Evolutionary conservation across 306 rosid genomes (phyloP).

Genomic region (Cicer bijugum): DNA sequence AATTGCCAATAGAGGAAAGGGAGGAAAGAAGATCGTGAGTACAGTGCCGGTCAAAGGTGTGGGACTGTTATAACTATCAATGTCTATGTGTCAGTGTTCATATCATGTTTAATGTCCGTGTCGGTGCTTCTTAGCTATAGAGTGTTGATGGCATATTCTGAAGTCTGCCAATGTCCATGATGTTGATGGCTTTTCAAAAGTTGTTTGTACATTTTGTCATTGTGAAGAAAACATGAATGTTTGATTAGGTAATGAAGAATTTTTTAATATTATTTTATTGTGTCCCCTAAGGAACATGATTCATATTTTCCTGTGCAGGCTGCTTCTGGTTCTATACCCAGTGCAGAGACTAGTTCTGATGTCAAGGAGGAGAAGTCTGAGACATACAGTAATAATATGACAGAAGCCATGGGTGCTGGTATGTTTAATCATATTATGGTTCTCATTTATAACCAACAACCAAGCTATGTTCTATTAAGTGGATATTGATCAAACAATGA

Average conservation of each 20-base stretch:
- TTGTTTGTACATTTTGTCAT: not conserved
- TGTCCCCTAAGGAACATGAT: conserved; percentile 18
- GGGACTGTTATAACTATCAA: no score
- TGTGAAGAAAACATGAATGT: not conserved
- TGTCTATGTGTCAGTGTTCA: no score
- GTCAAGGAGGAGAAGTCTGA: conserved; percentile 76
- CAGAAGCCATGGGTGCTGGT: conserved; percentile 99
- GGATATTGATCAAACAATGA: conserved; percentile 5
- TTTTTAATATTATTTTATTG: conserved; percentile 14
- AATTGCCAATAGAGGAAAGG: no score
- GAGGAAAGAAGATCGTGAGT: no score
- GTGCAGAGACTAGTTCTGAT: conserved; percentile 59
- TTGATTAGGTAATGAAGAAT: conserved; percentile 15
- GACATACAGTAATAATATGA: conserved; percentile 75
- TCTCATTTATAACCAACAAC: conserved; percentile 10
- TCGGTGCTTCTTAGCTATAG: not conserved
- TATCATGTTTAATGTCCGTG: no score
- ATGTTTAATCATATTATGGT: conserved; percentile 47
- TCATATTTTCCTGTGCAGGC: conserved; percentile 60
- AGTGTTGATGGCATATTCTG: conserved; percentile 34
- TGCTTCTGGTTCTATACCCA: conserved; percentile 67
- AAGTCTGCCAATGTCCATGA: conserved; percentile 15
- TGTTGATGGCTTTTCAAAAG: not conserved
- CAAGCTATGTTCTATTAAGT: not conserved
- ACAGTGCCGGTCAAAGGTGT: no score